Evolutionary conservation across 495 filamentous ascomycete species (phyloP).

Genomic region (Penicillium canariense): DNA sequence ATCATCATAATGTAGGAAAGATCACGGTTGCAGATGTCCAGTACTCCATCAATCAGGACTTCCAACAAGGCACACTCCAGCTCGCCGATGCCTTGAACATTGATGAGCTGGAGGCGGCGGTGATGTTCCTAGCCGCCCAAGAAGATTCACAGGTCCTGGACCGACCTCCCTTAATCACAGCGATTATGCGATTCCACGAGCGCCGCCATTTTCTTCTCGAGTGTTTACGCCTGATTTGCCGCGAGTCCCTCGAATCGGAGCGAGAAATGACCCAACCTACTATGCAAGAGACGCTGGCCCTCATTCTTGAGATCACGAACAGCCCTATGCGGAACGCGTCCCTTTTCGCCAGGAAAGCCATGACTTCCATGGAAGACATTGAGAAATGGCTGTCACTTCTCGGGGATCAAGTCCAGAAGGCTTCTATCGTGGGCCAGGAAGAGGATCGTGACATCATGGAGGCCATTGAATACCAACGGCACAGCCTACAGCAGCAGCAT

Average conservation of each 20-base stretch:
- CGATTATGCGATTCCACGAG: conserved; percentile 82
- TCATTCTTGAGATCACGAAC: conserved; percentile 47
- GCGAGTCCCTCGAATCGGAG: conserved; percentile 61
- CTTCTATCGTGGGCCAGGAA: conserved; percentile 62
- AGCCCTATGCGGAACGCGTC: conserved; percentile 44
- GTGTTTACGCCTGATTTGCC: conserved; percentile 72
- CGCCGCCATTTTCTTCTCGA: conserved; percentile 74
- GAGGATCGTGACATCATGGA: conserved; percentile 61
- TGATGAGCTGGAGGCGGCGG: conserved; percentile 82
- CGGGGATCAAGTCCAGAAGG: conserved; percentile 66
- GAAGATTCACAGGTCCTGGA: conserved; percentile 62
- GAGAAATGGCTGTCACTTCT: conserved; percentile 70
- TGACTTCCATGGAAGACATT: conserved; percentile 69
- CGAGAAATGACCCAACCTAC: conserved; percentile 39
- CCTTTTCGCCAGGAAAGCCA: conserved; percentile 64
- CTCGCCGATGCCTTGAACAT: conserved; percentile 84
- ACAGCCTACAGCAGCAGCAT: conserved; percentile 78
- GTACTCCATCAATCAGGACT: conserved; percentile 82
- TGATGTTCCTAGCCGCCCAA: conserved; percentile 66
- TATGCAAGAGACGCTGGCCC: conserved; percentile 40
- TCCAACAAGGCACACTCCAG: conserved; percentile 72
- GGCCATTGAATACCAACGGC: conserved; percentile 67
- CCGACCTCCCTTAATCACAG: conserved; percentile 64
- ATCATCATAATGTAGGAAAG: conserved; percentile 52
- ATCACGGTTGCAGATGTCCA: conserved; percentile 66